Evolutionary conservation across 192 early-diverging fungal genomes (phyloP).

Genomic region (Helicostylum pulchrum): DNA sequence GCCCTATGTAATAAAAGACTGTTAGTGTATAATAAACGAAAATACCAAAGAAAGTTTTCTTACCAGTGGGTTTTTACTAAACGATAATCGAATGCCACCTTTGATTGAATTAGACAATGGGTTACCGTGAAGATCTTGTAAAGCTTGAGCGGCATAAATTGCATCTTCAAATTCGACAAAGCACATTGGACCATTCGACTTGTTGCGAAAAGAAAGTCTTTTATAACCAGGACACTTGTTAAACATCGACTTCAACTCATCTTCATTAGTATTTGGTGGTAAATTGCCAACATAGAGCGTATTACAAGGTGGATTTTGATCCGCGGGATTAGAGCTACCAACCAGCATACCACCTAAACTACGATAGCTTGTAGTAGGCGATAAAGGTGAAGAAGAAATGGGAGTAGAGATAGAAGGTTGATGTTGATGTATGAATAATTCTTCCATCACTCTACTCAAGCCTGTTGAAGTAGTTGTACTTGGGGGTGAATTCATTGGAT

Average conservation of each 20-base stretch:
- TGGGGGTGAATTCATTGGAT: conserved; percentile 7
- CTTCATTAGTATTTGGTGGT: conserved; percentile 86
- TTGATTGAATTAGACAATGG: conserved; percentile 81
- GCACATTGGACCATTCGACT: conserved; percentile 98
- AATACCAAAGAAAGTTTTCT: too few species aligned
- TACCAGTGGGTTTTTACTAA: conserved; percentile 91
- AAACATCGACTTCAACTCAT: conserved; percentile 85
- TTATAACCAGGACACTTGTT: conserved; percentile 82
- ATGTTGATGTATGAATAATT: background rate
- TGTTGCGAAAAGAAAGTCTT: conserved; percentile 82
- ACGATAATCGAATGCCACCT: conserved; percentile 92
- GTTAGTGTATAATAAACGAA: too few species aligned
- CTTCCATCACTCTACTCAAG: conserved; percentile 12
- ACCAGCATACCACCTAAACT: conserved; percentile 9
- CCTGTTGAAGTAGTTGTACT: background rate
- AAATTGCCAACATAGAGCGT: conserved; percentile 99
- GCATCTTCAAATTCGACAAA: conserved; percentile 99
- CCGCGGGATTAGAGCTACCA: conserved; percentile 62
- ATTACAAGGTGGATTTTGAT: conserved; percentile 99
- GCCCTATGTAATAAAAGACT: background rate
- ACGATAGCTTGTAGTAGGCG: conserved; percentile 11
- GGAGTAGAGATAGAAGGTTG: background rate
- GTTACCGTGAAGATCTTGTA: conserved; percentile 86
- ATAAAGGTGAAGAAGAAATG: conserved; percentile 1
- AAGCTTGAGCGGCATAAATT: conserved; percentile 84